Conservation (phyloP, 2,329 filamentous ascomycete genomes). For the Acephala macrosclerotiorum region DNA sequence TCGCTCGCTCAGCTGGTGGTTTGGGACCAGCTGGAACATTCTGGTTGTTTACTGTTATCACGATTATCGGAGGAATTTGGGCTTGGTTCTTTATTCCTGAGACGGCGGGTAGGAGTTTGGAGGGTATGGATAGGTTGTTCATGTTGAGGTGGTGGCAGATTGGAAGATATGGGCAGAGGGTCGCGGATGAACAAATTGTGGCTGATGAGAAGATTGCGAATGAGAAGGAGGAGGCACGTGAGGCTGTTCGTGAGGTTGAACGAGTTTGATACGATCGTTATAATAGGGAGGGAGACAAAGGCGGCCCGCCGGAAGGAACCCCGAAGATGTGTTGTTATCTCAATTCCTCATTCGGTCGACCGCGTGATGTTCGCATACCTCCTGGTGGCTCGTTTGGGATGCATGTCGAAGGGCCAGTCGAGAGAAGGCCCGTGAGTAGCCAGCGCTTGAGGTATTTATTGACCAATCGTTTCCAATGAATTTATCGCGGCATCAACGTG, state of each 20-base stretch:
- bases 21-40: constrained; percentile 70
- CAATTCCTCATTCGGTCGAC: not conserved
- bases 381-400: not conserved
- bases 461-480: not conserved
- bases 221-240: constrained; percentile 53
- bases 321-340: not conserved
- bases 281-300: not conserved
- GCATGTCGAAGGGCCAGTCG: not conserved
- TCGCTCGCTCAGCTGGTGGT: constrained; percentile 55
- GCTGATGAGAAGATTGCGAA: constrained; percentile 40
- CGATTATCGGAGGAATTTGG: constrained; percentile 72
- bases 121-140: constrained; percentile 77
- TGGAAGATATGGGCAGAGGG: constrained; percentile 54
- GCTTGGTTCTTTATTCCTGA: constrained; percentile 78
- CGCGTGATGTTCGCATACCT: not conserved
- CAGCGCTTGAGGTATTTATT: not conserved
- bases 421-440: not conserved
- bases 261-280: constrained; percentile 9
- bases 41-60: constrained; percentile 77
- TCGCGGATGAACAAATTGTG: constrained; percentile 56
- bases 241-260: constrained; percentile 36
- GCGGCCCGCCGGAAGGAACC: not conserved
- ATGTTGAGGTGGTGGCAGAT: constrained; percentile 78
- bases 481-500: not conserved
- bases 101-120: constrained; percentile 69